Conservation (phyloP, 2,329 filamentous ascomycete species). For the Hypoxylon rubiginosum region DNA sequence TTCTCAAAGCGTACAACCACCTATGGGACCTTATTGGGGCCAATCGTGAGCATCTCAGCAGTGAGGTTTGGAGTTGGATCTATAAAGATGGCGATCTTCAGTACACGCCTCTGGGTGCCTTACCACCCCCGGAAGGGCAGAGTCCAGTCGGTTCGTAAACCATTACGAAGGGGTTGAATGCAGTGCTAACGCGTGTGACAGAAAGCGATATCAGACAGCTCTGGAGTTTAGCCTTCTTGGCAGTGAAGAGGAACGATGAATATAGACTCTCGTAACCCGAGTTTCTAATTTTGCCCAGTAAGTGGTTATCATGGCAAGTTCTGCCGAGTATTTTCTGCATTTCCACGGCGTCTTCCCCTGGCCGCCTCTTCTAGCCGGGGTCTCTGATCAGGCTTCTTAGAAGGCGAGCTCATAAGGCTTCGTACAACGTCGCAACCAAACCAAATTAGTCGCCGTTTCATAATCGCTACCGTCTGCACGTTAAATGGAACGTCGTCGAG, state of each 20-base stretch:
- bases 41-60: constrained; percentile 65
- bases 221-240: constrained; percentile 71
- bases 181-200: constrained; percentile 33
- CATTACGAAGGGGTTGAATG: neutral
- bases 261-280: constrained; percentile 23
- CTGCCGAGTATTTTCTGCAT: constrained; percentile 19
- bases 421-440: constrained; percentile 11
- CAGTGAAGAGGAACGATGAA: constrained; percentile 60
- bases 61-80: constrained; percentile 74
- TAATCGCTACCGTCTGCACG: constrained; percentile 16
- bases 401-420: constrained; percentile 10
- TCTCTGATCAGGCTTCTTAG: neutral
- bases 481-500: constrained; percentile 25
- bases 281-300: neutral
- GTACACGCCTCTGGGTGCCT: constrained; percentile 63
- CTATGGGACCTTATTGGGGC: constrained; percentile 73
- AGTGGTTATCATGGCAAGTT: constrained; percentile 13
- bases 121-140: constrained; percentile 62
- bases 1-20: constrained; percentile 67
- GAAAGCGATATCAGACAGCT: constrained; percentile 69
- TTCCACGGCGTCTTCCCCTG: neutral
- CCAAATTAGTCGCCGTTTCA: constrained; percentile 39
- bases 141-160: constrained; percentile 51
- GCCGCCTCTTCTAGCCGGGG: neutral
- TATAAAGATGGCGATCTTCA: constrained; percentile 63